Evolutionary conservation across 805 yeast genomes (phyloP), one percentile per base, ranked within the genome.

Genomic region (Lipomyces orientalis): DNA sequence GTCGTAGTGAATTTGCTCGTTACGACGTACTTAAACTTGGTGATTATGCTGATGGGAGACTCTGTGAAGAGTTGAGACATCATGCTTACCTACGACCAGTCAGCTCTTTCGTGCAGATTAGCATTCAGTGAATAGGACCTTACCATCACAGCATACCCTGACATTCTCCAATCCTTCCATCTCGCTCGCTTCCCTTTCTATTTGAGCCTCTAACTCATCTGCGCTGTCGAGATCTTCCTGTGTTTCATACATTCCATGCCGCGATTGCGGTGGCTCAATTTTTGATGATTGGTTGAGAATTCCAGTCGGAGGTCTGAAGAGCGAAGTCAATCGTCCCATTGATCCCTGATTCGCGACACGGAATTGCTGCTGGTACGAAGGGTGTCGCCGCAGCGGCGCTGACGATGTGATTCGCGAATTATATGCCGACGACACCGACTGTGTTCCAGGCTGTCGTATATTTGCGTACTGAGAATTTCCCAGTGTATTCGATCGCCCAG

Each of bases 121-220:
- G 35, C 25, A 55, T 39, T 6, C 25, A 31, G 7, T 16, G 12
- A 46, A 2, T 6, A 12, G 9, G 49, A 19, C 54, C 65, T 39
- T 54, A 54, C 79, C 81, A 29, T 77, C 74, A 64, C 77, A 76
- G 66, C 79, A 69, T 22, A 76, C 76, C 67, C 83, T 83, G 54
- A 79, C 80, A 19, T 81, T 85, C 22, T 79, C 80, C 54, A 81
- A 64, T 60, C 81, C 84, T 64, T 82, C 87, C 56, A 84, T 78
- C 14, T 82, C 79, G 62, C 87, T 79, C 43, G 57, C 60, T 16
- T 69, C 71, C 14, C 56, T 25, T 39, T 67, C 62, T 54, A 64
- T 58, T 22, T 67, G 60, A 3, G 55, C 59, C 2, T 57, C 59
- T 6, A 62, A 34, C 34, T 60, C 62, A 7, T 49, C 68, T n/a